Percentiles rank a stretch among this genome's conserved stretches.
Evolutionary conservation across 345 rosid species (phyloP).

Genomic region (Populus deltoides): DNA sequence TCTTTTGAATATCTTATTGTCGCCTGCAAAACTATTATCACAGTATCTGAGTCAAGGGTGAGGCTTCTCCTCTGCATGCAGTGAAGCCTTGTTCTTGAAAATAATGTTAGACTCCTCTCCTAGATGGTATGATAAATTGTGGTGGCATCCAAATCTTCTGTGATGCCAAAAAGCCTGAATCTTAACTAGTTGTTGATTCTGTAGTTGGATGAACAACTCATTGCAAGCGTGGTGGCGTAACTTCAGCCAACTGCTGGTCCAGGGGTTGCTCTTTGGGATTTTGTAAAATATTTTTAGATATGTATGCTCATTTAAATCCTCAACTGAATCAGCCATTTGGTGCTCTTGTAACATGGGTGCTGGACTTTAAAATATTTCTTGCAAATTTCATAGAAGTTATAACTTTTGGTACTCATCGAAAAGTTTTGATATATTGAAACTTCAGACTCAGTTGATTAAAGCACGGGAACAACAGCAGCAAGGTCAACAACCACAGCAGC

Average conservation of each 20-base stretch:
- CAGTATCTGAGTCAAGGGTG: background rate
- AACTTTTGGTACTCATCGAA: background rate
- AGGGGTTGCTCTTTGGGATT: background rate
- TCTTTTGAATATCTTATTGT: background rate
- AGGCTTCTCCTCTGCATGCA: background rate
- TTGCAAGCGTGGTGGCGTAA: background rate
- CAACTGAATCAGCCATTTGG: background rate
- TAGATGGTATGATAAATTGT: background rate
- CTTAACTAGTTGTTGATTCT: background rate
- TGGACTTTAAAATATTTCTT: background rate
- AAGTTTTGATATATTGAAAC: conserved; percentile 11
- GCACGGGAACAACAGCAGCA: conserved; percentile 58
- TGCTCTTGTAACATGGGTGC: background rate
- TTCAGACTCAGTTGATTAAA: conserved; percentile 47
- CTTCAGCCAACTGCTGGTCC: background rate
- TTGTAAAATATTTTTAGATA: too few species aligned
- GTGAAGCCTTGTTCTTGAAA: background rate
- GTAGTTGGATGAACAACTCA: background rate
- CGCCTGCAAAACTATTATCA: background rate
- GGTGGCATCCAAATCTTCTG: background rate
- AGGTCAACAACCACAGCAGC: conserved; percentile 20
- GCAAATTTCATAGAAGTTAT: background rate
- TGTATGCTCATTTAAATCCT: background rate
- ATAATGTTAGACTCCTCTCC: background rate
- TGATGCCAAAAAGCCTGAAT: background rate